Conservation (phyloP, 306 rosid genomes). For the Oemleria cerasiformis region DNA sequence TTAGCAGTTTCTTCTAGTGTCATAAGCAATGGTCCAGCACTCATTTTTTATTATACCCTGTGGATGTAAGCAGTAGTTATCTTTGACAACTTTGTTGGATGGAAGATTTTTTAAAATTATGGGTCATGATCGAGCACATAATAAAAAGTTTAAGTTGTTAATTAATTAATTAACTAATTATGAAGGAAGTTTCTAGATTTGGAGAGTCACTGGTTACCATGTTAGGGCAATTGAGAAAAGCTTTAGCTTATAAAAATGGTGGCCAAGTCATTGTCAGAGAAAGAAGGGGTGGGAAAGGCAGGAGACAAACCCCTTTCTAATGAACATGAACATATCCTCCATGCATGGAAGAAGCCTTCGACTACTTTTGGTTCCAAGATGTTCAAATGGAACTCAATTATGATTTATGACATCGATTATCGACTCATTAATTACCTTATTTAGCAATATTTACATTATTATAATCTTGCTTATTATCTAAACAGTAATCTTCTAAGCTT, state of each 20-base stretch:
- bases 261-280: slow-evolving; percentile 21
- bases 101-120: not conserved
- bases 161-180: not conserved
- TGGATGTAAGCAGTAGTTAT: too few species aligned
- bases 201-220: slow-evolving; percentile 18
- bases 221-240: slow-evolving; percentile 20
- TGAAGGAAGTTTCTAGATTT: slow-evolving; percentile 17
- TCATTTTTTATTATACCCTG: not conserved
- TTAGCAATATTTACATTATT: not conserved
- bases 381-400: not conserved
- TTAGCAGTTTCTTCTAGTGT: not conserved
- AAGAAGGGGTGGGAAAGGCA: slow-evolving; percentile 2
- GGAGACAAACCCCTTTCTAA: slow-evolving; percentile 12
- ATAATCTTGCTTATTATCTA: not conserved
- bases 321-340: slow-evolving; percentile 29
- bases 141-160: not conserved
- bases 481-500: not conserved
- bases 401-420: not conserved
- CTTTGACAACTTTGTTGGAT: not conserved
- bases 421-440: not conserved
- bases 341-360: slow-evolving; percentile 23
- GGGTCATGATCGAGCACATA: not conserved
- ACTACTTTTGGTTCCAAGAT: not conserved
- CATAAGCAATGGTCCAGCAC: not conserved
- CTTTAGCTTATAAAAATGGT: not conserved